Base-by-base conservation (phyloP, 1,284 basidiomycete genomes). In the Thelephora terrestris region DNA sequence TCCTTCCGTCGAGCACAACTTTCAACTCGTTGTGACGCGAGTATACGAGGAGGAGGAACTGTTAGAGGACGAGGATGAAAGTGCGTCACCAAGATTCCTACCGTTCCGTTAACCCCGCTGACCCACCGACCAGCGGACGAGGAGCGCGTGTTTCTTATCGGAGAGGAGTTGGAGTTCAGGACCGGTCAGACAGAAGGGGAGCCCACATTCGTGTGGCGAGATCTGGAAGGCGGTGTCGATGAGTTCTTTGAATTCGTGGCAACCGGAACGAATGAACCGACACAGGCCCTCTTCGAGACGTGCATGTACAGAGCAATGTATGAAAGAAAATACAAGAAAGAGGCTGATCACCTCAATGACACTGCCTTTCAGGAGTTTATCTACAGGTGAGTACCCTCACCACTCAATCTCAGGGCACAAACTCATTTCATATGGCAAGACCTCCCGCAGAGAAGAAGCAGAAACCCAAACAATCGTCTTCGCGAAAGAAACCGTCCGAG, bases 1-100 rank as follows among this genome's bases (percentile, higher is more conserved):
- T 43, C 76, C 84, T 16, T 78, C 86, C 0, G 67, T 90, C 47
- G 90, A 93, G 48, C 86, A 85, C 68, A 84, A 95, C 61, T 99
- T 95, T 62, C 88, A 98, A 66, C 78, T 99, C n/a, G 94, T 97
- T 7, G 81, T 97, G 48, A 96, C 93, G 12, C 78, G 93, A 53
- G 92, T 95, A 0, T 97, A 90, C 61, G 91, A 96, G 57, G 92
- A 97, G 53, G 94, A 96, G 63, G 88, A 94, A 59, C 67, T 96
- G 27, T 70, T 97, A 12, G 92, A 95, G 55, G 93, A 97, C 58
- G 92, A 96, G 64, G 91, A 93, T 38, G 95, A 98, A 70, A 91
- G 91, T 93, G 63, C 61, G 88, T 73, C 32, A 29, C 42, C 54
- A 40, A 36, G 32, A 43, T 36, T 24, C 6, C 36, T n/a, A 6